These are phyloP conservation scores for Cladophialophora carrionii DNA, from an alignment of 2,329 filamentous ascomycete species.

Conservation along the genomic window DNA sequence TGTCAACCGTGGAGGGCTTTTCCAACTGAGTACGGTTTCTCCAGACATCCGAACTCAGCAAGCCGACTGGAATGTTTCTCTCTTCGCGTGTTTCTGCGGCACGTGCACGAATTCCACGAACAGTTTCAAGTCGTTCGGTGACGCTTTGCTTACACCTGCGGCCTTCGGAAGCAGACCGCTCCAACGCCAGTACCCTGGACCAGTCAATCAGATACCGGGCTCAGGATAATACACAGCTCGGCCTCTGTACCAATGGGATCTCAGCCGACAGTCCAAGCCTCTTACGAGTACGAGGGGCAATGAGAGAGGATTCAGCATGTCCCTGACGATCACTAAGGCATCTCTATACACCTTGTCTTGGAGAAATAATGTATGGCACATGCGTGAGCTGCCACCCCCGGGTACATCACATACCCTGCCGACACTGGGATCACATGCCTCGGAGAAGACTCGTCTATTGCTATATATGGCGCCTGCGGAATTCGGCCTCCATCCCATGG, in stretches of 20 bases:
- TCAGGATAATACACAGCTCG: not conserved
- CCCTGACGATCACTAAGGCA: not conserved
- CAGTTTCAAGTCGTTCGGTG: not conserved
- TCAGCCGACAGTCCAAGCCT: not conserved
- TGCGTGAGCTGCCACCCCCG: not conserved
- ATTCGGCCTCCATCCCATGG: not conserved
- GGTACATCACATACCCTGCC: not conserved
- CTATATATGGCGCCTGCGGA: not conserved
- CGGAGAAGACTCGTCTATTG: not conserved
- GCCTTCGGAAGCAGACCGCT: not conserved
- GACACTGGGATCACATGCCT: not conserved
- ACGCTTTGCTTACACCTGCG: not conserved
- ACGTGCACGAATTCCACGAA: constrained; percentile 7
- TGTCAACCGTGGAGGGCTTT: not conserved
- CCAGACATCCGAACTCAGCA: not conserved
- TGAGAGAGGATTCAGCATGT: not conserved
- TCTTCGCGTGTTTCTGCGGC: not conserved
- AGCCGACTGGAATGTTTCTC: not conserved
- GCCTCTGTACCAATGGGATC: not conserved
- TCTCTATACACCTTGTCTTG: not conserved
- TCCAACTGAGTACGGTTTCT: not conserved
- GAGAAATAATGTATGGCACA: not conserved
- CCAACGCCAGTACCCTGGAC: not conserved
- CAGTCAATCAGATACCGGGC: not conserved
- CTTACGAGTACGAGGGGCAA: too few species aligned